Percentiles rank a stretch among this genome's conserved stretches.
phyloP scores from a whole-genome alignment of 495 filamentous ascomycete species.

The Platismatia glauca region DNA sequence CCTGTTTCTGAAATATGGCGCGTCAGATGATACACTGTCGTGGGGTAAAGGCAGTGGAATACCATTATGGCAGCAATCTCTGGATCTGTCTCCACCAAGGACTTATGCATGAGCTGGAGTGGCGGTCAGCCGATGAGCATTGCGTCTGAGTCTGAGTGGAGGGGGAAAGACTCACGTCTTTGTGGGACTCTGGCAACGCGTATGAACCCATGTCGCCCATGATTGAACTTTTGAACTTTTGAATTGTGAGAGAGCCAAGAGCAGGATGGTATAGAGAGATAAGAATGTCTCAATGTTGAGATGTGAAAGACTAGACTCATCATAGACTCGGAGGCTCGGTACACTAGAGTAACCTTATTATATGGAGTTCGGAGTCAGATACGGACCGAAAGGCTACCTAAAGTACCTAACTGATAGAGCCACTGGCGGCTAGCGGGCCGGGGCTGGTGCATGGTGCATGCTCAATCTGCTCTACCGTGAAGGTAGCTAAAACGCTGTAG shows the following conservation, averaged over 20 bases:
- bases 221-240: background rate
- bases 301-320: too few species aligned
- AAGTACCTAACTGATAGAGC: background rate
- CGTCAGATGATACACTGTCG: conserved; percentile 4
- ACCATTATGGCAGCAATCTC: conserved; percentile 95
- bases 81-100: conserved; percentile 74
- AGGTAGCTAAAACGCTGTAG: too few species aligned
- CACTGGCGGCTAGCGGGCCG: too few species aligned
- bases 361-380: background rate
- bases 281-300: background rate
- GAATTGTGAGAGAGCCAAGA: background rate
- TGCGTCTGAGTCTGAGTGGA: too few species aligned
- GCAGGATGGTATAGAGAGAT: background rate
- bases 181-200: conserved; percentile 80
- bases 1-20: conserved; percentile 59
- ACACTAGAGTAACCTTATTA: too few species aligned
- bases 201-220: conserved; percentile 53
- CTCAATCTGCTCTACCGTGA: too few species aligned
- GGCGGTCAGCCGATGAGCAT: conserved; percentile 36
- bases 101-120: conserved; percentile 81
- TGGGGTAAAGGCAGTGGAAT: conserved; percentile 26
- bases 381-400: background rate
- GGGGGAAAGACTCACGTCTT: conserved; percentile 67
- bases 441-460: too few species aligned
- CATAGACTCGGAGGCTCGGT: too few species aligned